Conservation (phyloP, 352 stramenopile genomes). For the Aphanomyces astaci region DNA sequence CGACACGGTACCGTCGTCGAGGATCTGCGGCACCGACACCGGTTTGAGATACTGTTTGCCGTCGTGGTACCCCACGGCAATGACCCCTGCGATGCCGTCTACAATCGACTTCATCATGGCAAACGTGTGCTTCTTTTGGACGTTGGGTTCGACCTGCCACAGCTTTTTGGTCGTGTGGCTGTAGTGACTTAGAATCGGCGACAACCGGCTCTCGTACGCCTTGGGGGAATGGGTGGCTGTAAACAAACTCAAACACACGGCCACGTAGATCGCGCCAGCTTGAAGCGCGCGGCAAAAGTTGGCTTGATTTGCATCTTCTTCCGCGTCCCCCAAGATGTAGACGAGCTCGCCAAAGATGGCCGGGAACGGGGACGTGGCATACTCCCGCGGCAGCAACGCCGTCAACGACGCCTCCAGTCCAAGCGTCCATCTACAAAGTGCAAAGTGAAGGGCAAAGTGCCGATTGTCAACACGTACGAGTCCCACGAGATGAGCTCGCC, state of each 20-base stretch:
- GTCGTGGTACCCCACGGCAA: constrained; percentile 14
- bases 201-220: not conserved
- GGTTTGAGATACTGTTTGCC: constrained; percentile 17
- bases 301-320: constrained; percentile 20
- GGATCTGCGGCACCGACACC: constrained; percentile 1
- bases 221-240: not conserved
- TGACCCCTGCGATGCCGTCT: constrained; percentile 22
- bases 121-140: constrained; percentile 20
- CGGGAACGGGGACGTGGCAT: constrained; percentile 13
- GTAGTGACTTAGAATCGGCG: constrained; percentile 20
- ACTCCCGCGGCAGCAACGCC: constrained; percentile 6
- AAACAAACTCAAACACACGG: constrained; percentile 15
- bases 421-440: constrained; percentile 15
- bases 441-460: no score
- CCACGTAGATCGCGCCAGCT: constrained; percentile 20
- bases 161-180: constrained; percentile 10
- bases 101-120: constrained; percentile 24
- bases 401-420: constrained; percentile 7
- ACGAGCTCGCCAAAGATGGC: constrained; percentile 23
- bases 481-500: constrained; percentile 23
- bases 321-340: constrained; percentile 21
- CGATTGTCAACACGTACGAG: not conserved
- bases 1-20: not conserved
- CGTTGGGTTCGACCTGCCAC: not conserved
- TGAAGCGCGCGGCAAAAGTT: constrained; percentile 22